Base-by-base conservation (phyloP, 2,329 filamentous ascomycete species). In the Pseudogymnoascus pannorum region DNA sequence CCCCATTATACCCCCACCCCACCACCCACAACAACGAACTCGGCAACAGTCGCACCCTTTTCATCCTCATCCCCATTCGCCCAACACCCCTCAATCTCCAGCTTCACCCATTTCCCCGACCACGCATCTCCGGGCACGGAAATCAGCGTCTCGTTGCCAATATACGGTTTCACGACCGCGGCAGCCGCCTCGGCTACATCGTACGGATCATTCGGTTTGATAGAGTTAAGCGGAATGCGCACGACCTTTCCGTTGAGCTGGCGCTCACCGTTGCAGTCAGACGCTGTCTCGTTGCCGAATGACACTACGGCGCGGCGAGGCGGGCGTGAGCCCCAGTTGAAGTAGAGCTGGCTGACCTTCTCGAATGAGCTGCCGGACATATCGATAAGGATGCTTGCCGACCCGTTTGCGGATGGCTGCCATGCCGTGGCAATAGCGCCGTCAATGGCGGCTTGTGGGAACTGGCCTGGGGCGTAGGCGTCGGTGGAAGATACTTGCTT, bases 381-480 rank as follows among this genome's bases (percentile, higher is more conserved):
- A 22, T 82, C 76, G 44, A 90, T 78, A 1, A 82, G 84, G 12
- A 89, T 68, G 3, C 80, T 80, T 26, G 81, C 77, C 4, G 79
- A 75, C 0, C 72, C 73, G 58, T 82, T 81, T 1, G 79, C 76
- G 7, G 74, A 68, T 0, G 87, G 86, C 68, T 88, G 85, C 87
- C 87, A 90, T 65, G 82, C 82, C 0, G 87, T 89, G 16, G 81
- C 81, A 4, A 81, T 76, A 2, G 85, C 84, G 59, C 87, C 87
- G 67, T 90, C 87, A 58, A 87, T 80, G 2, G 85, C 86, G 0
- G 81, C 78, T 59, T 87, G 76, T 1, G 87, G 86, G 74, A 90
- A 88, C 71, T 91, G 88, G 12, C 87, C 88, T 0, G 85, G 81
- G 24, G 79, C 74, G 68, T 79, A 83, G 1, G 71, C 68, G 38